phyloP scores from a whole-genome alignment of 257 asterid species.

The Gentiana macrophylla region DNA sequence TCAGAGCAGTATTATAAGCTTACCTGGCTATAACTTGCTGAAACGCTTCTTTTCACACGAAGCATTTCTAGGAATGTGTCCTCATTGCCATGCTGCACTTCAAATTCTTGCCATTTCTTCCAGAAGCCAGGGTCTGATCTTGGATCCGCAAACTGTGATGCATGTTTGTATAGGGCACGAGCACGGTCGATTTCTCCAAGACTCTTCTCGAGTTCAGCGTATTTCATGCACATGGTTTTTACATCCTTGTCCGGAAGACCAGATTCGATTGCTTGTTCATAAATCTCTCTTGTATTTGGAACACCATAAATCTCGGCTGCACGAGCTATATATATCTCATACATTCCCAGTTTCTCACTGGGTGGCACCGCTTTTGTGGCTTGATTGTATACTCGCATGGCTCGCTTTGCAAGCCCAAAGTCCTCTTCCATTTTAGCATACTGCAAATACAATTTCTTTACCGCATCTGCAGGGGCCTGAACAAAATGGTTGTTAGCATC shows the following conservation, averaged over 20 bases:
- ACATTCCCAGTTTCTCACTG: no score
- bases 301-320: conserved; percentile 52
- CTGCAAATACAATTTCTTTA: conserved; percentile 80
- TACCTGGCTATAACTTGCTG: conserved; percentile 84
- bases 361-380: no score
- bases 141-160: conserved; percentile 82
- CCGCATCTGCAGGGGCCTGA: conserved; percentile 81
- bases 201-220: conserved; percentile 85
- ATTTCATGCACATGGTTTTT: conserved; percentile 64
- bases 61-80: conserved; percentile 90
- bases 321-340: no score
- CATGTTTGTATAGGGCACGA: conserved; percentile 61
- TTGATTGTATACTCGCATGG: no score
- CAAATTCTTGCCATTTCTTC: conserved; percentile 66
- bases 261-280: conserved; percentile 78
- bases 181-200: conserved; percentile 81
- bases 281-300: conserved; percentile 75
- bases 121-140: conserved; percentile 54
- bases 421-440: conserved; percentile 73
- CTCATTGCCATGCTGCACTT: conserved; percentile 81
- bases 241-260: conserved; percentile 81
- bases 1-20: background rate
- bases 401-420: conserved; percentile 24
- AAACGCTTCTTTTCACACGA: conserved; percentile 59
- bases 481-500: no score